phyloP scores from a whole-genome alignment of 176 grass and related monocot species.

The Lolium rigidum region DNA sequence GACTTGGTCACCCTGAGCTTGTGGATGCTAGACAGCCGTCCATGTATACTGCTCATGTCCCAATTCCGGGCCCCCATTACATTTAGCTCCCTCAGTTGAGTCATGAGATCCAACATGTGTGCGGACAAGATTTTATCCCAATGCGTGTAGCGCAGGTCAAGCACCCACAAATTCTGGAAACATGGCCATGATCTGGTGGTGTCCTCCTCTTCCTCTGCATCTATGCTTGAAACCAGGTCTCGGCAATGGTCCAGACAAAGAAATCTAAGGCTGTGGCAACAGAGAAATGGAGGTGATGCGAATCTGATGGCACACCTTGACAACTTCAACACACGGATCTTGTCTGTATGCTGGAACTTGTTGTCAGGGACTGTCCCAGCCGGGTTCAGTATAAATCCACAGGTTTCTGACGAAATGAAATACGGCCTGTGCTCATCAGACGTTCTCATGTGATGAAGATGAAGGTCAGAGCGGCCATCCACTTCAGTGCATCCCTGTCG shows the following conservation, averaged over 20 bases:
- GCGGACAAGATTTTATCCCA: background rate
- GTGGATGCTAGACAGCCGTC: background rate
- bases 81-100: conserved; percentile 4
- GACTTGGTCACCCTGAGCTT: conserved; percentile 15
- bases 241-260: conserved; percentile 16
- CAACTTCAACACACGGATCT: background rate
- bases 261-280: conserved; percentile 34
- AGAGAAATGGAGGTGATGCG: conserved; percentile 17
- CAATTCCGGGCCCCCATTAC: background rate
- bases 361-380: background rate
- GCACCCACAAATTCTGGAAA: background rate
- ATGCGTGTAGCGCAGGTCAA: background rate
- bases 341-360: background rate
- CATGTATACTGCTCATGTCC: background rate
- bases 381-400: background rate
- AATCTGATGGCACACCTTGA: conserved; percentile 30
- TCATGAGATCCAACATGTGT: background rate
- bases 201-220: background rate
- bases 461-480: background rate
- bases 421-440: background rate
- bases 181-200: background rate
- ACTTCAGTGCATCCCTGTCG: background rate
- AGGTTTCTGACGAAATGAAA: background rate
- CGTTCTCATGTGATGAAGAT: background rate
- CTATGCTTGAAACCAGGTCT: background rate